Evolutionary conservation across 352 stramenopile species (phyloP).

Genomic region (Stramenopiles sp.): DNA sequence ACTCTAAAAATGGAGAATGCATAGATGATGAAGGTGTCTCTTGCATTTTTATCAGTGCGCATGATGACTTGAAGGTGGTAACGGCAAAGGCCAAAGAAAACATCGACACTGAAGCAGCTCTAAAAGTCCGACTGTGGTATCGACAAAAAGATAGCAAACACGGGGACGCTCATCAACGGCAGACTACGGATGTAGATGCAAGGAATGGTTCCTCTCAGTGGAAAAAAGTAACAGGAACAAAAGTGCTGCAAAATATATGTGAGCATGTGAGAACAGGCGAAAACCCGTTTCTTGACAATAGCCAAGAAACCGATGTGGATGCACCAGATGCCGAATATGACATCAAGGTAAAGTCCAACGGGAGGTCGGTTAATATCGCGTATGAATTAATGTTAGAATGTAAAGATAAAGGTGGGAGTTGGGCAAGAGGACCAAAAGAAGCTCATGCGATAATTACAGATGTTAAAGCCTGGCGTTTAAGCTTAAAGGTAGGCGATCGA

Average conservation of each 20-base stretch:
- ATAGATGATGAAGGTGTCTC: no score
- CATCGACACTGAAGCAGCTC: background rate
- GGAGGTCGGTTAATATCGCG: no score
- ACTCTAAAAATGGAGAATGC: background rate
- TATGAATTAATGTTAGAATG: background rate
- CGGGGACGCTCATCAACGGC: no score
- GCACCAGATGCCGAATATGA: background rate
- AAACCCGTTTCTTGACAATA: no score
- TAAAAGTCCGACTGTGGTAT: background rate
- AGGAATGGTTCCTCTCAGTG: no score
- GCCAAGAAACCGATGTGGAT: background rate
- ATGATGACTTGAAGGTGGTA: background rate
- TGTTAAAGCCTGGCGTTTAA: background rate
- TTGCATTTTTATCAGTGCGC: background rate
- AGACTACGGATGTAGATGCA: no score
- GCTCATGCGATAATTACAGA: background rate
- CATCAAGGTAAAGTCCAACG: background rate
- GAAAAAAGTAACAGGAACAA: no score
- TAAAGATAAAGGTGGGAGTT: background rate
- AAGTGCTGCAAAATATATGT: no score
- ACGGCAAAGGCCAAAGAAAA: background rate
- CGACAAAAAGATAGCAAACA: no score
- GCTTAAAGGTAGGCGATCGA: conserved; percentile 6
- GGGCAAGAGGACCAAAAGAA: background rate
- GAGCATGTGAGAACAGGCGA: no score